Percentiles rank a stretch among this genome's conserved stretches.
phyloP scores from a whole-genome alignment of 1,139 yeast species.

The Debaryomycetaceae sp. region DNA sequence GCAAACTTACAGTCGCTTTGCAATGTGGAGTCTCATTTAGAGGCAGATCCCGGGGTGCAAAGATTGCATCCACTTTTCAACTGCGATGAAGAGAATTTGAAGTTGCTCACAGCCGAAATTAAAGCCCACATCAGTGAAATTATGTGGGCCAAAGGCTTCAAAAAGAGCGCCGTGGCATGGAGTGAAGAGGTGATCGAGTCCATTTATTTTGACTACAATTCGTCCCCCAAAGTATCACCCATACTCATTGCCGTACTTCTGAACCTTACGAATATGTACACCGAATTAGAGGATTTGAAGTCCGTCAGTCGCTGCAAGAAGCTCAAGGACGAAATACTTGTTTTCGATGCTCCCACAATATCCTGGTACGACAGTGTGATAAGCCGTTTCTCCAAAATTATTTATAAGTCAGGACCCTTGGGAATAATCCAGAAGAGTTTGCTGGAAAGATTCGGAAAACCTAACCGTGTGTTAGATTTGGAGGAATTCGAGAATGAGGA shows the following conservation, averaged over 20 bases:
- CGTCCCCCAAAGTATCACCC: constrained; percentile 26
- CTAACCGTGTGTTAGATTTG: constrained; percentile 30
- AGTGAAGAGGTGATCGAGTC: constrained; percentile 51
- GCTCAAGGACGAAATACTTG: constrained; percentile 17
- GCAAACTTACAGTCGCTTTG: constrained; percentile 31
- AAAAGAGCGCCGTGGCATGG: constrained; percentile 58
- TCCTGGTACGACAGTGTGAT: constrained; percentile 37
- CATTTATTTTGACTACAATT: constrained; percentile 29
- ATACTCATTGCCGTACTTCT: constrained; percentile 29
- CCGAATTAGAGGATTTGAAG: constrained; percentile 18
- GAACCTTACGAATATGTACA: constrained; percentile 34
- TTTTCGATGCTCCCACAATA: constrained; percentile 18
- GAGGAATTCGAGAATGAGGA: constrained; percentile 47
- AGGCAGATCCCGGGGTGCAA: constrained; percentile 20
- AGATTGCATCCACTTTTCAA: constrained; percentile 36
- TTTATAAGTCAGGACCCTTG: constrained; percentile 41
- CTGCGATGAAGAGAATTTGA: constrained; percentile 29
- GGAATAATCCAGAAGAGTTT: constrained; percentile 43
- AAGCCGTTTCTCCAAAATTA: constrained; percentile 35
- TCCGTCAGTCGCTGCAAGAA: constrained; percentile 28
- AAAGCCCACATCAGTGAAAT: constrained; percentile 64
- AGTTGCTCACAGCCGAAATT: constrained; percentile 30
- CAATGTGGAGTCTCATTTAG: constrained; percentile 17
- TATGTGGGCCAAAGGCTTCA: constrained; percentile 56
- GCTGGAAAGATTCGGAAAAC: constrained; percentile 38